phyloP scores from a whole-genome alignment of 2,329 filamentous ascomycete genomes.

The Phoma sp. region DNA sequence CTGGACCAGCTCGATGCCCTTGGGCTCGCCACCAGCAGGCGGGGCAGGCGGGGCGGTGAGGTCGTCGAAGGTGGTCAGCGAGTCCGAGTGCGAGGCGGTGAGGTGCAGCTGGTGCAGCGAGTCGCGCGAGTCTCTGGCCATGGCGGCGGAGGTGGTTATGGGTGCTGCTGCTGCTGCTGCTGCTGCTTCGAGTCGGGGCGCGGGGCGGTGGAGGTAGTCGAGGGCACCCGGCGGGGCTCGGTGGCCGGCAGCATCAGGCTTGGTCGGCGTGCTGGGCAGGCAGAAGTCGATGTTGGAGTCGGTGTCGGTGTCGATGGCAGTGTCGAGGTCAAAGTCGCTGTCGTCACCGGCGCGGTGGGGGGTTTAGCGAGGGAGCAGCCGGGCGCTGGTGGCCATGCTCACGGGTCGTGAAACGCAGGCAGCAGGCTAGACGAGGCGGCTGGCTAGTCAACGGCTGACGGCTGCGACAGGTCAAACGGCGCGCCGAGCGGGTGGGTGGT shows the following conservation, averaged over 20 bases:
- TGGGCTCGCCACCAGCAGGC: slow-evolving; percentile 67
- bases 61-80: slow-evolving; percentile 92
- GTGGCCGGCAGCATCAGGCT: slow-evolving; percentile 6
- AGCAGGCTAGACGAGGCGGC: background rate
- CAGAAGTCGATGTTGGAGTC: background rate
- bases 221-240: slow-evolving; percentile 3
- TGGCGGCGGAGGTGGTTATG: slow-evolving; percentile 17
- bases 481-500: background rate
- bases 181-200: background rate
- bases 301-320: too few species aligned
- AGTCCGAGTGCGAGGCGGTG: slow-evolving; percentile 82
- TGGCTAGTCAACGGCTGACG: background rate
- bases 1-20: slow-evolving; percentile 77
- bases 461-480: slow-evolving; percentile 3
- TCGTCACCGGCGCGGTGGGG: background rate
- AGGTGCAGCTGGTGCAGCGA: slow-evolving; percentile 84
- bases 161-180: background rate
- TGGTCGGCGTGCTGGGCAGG: background rate
- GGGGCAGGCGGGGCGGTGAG: slow-evolving; percentile 74
- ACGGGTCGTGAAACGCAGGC: background rate
- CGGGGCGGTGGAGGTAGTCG: background rate
- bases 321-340: too few species aligned
- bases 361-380: slow-evolving; percentile 8
- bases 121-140: slow-evolving; percentile 34
- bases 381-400: slow-evolving; percentile 8